Evolutionary conservation across 164 flowering plant genomes (phyloP), one percentile per base, ranked within the genome.

Genomic region (Kingdonia uniflora): DNA sequence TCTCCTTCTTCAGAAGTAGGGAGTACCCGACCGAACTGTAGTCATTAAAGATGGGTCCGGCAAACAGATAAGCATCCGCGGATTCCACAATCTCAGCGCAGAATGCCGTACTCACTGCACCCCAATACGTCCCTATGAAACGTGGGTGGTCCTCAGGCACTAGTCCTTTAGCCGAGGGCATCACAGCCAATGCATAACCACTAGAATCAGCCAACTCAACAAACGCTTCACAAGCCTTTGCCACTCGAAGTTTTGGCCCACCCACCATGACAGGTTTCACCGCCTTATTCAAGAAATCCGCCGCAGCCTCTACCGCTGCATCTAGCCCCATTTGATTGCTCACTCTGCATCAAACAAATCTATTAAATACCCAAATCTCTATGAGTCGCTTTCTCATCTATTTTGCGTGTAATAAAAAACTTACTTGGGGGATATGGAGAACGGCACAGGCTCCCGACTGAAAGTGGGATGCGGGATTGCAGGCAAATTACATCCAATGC

Each of bases 391-490:
- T n/a, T n/a, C n/a, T n/a, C 35, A 3, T 29, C 35, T 8, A 29
- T 29, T 29, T 29, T 3, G 8, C 8, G 6, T 29, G 8, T 29
- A 29, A 29, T 29, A 29, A 25, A 23, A 2, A 25, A 49, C 16
- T 58, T 57, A 86, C 95, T 44, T 87, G 48, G 94, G 90, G 17
- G 82, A 37, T 8, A 82, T 53, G 6, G 52, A 67, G 61, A 79
- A 84, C 0, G 88, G 94, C 26, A 85, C 81, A 0, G 96, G 96
- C 26, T 85, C 90, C 0, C 80, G 71, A 51, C 67, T 75, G 52
- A 87, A 87, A 20, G 87, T 74, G 8, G 88, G 83, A 51, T 87
- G 91, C 24, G 94, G 85, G 35, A 82, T 72, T 4, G 68, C 82
- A 5, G 92, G 65, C 63, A 87, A 71, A 55, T 87, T 85, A 52